Evolutionary conservation across 805 yeast genomes (phyloP).

Genomic region (Nakazawaea ernobii): DNA sequence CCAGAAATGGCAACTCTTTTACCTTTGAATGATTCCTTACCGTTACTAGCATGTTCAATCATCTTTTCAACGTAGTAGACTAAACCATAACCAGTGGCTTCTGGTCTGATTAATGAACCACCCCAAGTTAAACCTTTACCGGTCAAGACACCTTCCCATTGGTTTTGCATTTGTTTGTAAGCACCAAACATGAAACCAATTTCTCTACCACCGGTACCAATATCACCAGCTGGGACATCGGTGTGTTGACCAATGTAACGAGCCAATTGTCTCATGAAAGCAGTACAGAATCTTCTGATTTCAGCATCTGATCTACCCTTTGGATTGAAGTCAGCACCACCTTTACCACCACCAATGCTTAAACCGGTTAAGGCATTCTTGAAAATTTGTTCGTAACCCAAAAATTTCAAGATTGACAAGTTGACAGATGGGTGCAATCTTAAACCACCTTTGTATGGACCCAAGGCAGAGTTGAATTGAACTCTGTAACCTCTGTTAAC

Average conservation of each 20-base stretch:
- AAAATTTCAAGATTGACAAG: conserved; percentile 88
- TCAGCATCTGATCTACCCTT: conserved; percentile 90
- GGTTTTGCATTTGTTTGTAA: conserved; percentile 84
- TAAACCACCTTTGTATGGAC: conserved; percentile 99
- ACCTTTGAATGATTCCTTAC: conserved; percentile 86
- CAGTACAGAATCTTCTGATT: conserved; percentile 93
- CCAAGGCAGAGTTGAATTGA: conserved; percentile 96
- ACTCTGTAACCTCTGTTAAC: conserved; percentile 98
- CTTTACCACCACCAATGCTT: conserved; percentile 99
- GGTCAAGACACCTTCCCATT: conserved; percentile 95
- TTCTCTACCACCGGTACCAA: conserved; percentile 97
- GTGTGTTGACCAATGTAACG: conserved; percentile 96
- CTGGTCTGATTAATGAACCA: conserved; percentile 98
- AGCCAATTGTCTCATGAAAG: conserved; percentile 93
- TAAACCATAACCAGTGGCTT: conserved; percentile 98
- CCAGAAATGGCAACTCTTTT: conserved; percentile 97
- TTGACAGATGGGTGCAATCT: conserved; percentile 97
- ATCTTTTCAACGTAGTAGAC: conserved; percentile 96
- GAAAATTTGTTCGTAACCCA: conserved; percentile 98
- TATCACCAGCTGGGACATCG: conserved; percentile 99
- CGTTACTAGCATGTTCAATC: conserved; percentile 88
- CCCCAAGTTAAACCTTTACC: conserved; percentile 99
- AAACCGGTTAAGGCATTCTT: conserved; percentile 97
- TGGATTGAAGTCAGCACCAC: conserved; percentile 98
- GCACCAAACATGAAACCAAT: conserved; percentile 96